Conservation (phyloP, 148 eudicot species). For the Agrostemma githago region DNA sequence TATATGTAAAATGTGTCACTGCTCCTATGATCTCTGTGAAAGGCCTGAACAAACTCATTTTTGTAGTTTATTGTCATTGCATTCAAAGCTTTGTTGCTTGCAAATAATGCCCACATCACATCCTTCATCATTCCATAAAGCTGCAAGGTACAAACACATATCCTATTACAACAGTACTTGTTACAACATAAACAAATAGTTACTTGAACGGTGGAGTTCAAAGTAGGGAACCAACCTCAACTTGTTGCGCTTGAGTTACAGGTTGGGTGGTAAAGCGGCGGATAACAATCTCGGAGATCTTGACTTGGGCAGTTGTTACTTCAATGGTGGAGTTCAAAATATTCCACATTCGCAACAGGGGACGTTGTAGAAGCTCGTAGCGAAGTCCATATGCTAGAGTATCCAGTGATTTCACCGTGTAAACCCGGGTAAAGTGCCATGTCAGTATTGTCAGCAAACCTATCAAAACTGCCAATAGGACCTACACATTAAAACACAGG, state of each 20-base stretch:
- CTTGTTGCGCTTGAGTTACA: conserved; percentile 69
- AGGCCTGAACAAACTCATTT: conserved; percentile 95
- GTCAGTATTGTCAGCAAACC: conserved; percentile 85
- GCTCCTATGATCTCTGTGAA: conserved; percentile 82
- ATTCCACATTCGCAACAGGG: conserved; percentile 90
- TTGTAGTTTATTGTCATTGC: conserved; percentile 71
- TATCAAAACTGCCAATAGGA: conserved; percentile 86
- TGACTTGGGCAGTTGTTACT: conserved; percentile 86
- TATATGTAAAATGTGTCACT: conserved; percentile 78
- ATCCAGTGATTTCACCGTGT: conserved; percentile 74
- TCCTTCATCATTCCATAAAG: conserved; percentile 84
- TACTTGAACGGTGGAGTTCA: not conserved
- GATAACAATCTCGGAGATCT: conserved; percentile 69
- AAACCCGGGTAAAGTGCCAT: conserved; percentile 90
- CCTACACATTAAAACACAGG: conserved; percentile 39
- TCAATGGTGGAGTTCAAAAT: conserved; percentile 81
- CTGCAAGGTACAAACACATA: conserved; percentile 37
- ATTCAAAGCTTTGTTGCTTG: conserved; percentile 76
- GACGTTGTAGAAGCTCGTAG: conserved; percentile 83
- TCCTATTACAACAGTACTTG: not conserved
- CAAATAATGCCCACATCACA: conserved; percentile 84
- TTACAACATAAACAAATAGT: no score
- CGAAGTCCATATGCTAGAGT: conserved; percentile 83
- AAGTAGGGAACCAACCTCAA: conserved; percentile 51
- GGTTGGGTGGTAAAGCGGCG: conserved; percentile 59